phyloP scores from a whole-genome alignment of 257 asterid species.

The Penstemon barbatus region DNA sequence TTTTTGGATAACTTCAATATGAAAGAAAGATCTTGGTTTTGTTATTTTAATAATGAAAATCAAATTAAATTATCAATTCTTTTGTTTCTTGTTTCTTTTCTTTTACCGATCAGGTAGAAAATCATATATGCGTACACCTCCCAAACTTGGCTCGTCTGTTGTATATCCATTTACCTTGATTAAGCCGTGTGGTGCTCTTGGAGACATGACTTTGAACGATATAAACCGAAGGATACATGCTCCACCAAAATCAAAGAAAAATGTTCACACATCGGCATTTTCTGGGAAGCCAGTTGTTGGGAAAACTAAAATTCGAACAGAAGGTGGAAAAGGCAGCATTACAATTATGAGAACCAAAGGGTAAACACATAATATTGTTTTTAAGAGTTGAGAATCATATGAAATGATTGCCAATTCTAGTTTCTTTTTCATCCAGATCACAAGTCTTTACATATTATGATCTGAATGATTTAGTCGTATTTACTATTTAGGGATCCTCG shows the following conservation, averaged over 20 bases:
- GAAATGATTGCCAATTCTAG: no score
- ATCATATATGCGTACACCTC: conserved; percentile 65
- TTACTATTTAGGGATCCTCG: no score
- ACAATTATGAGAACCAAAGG: conserved; percentile 86
- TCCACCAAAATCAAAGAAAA: conserved; percentile 58
- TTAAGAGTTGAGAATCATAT: no score
- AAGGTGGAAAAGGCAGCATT: conserved; percentile 91
- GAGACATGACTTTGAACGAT: conserved; percentile 85
- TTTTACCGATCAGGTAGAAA: conserved; percentile 55
- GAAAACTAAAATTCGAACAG: conserved; percentile 81
- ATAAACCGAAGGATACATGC: conserved; percentile 68
- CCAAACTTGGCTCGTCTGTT: conserved; percentile 58
- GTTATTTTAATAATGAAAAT: no score
- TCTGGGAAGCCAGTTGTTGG: conserved; percentile 95
- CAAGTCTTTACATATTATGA: no score
- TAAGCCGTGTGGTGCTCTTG: conserved; percentile 77
- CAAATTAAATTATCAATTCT: not conserved
- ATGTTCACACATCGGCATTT: conserved; percentile 72
- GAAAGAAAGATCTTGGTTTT: no score
- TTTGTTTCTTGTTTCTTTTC: not conserved
- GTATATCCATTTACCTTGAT: conserved; percentile 76
- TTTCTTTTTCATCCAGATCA: no score
- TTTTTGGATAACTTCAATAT: no score
- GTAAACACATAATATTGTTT: conserved; percentile 22
- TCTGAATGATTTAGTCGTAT: no score